Evolutionary conservation across 176 grass and related monocot species (phyloP), one percentile per base, ranked within the genome.

Genomic region (Oryza meridionalis): DNA sequence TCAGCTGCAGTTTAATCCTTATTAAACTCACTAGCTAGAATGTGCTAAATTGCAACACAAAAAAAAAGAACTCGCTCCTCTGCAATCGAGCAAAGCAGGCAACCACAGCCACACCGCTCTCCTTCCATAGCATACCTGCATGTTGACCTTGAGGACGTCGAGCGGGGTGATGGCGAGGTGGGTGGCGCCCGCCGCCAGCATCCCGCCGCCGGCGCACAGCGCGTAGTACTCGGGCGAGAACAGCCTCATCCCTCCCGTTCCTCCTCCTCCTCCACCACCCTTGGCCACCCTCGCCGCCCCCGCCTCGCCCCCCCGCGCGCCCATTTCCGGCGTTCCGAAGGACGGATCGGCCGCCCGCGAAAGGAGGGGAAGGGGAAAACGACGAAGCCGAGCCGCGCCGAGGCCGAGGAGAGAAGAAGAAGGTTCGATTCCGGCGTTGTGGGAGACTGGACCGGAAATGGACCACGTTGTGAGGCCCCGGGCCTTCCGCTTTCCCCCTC

Each of bases 71-170:
- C 13, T 49, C 53, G 43, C 70, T 75, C 26, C 27, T 21, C 21
- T 31, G 62, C 21, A 27, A 53, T 44, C 7, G 47, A 45, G 15
- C 45, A 26, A 61, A 61, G 58, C 58, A 55, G 37, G 5, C 37
- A 38, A 38, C 37, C 29, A 31, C 37, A 35, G 33, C 33, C 33
- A 35, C 33, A 35, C 33, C 33, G 33, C 33, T 35, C 33, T 35
- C 33, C 33, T 35, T 3, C 49, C 3, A 59, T 3, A 59, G 6
- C 74, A 59, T 65, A 94, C 96, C 91, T 98, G 93, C 96, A 98
- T 98, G 84, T 98, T 95, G 76, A 98, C 93, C 89, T 98, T 95
- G 75, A 98, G 83, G 42, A 98, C 96, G 81, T 98, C 96, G 70
- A 98, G 85, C 21, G 96, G 96, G 13, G 93, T 98, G 86, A 94